These are phyloP conservation scores for Cordyceps pruinosa DNA, from an alignment of 2,329 filamentous ascomycete genomes.

Conservation along the genomic window DNA sequence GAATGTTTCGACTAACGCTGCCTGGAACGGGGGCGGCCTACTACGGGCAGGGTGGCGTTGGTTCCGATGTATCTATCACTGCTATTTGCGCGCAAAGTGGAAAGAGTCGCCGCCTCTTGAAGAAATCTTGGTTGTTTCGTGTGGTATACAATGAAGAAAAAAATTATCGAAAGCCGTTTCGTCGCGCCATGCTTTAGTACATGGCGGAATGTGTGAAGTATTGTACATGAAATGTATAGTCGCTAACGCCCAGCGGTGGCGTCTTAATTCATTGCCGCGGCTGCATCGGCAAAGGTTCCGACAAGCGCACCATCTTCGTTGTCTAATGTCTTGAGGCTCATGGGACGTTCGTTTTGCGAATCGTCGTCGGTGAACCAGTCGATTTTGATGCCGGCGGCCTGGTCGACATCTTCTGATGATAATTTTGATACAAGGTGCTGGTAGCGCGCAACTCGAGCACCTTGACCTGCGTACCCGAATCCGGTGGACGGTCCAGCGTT, in stretches of 20 bases:
- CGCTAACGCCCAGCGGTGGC: not conserved
- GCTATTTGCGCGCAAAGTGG: not conserved
- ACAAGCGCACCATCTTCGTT: slow-evolving; percentile 40
- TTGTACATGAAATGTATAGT: slow-evolving; percentile 6
- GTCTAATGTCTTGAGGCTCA: slow-evolving; percentile 28
- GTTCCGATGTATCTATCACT: not conserved
- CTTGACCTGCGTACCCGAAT: slow-evolving; percentile 48
- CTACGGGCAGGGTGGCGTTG: not conserved
- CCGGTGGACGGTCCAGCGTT: slow-evolving; percentile 27
- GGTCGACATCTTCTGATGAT: slow-evolving; percentile 36
- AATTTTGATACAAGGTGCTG: slow-evolving; percentile 56
- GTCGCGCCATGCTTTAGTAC: not conserved
- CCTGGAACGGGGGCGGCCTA: not conserved
- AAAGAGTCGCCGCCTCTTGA: not conserved
- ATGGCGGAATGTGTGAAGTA: slow-evolving; percentile 8
- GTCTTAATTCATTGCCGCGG: slow-evolving; percentile 40
- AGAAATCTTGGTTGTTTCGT: not conserved
- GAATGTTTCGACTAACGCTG: not conserved
- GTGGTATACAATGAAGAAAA: slow-evolving; percentile 5
- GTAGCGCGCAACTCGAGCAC: slow-evolving; percentile 50
- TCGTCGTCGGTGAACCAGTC: slow-evolving; percentile 52
- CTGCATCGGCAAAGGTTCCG: slow-evolving; percentile 55
- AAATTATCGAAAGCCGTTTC: not conserved
- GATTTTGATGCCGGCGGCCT: slow-evolving; percentile 38
- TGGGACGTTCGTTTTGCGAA: slow-evolving; percentile 31